These are phyloP conservation scores for Yarrowia yakushimensis DNA, from an alignment of 805 yeast species.

Conservation along the genomic window DNA sequence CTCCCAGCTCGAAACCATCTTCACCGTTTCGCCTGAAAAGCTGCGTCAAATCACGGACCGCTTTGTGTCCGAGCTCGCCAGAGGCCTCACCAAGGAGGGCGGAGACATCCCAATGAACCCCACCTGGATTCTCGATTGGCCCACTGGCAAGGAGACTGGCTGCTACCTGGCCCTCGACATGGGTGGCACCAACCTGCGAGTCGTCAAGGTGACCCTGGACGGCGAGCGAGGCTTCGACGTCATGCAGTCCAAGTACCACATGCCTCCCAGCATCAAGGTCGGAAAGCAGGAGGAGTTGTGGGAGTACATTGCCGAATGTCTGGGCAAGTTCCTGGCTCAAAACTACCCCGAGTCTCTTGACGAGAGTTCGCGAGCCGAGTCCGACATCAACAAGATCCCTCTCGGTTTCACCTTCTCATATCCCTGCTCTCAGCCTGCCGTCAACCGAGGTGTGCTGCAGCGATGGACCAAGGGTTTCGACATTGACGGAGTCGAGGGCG, in stretches of 20 bases:
- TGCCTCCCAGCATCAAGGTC: conserved; percentile 76
- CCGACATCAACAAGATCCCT: conserved; percentile 53
- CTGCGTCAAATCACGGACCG: conserved; percentile 67
- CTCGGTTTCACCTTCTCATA: conserved; percentile 94
- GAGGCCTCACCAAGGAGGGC: conserved; percentile 67
- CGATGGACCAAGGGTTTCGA: conserved; percentile 98
- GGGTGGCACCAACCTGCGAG: conserved; percentile 97
- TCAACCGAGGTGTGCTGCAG: conserved; percentile 82
- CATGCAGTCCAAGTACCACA: conserved; percentile 76
- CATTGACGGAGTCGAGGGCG: conserved; percentile 88
- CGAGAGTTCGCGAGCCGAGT: too few relatives aligned
- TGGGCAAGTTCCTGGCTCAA: conserved; percentile 65
- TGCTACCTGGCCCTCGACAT: conserved; percentile 88
- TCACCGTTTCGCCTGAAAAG: conserved; percentile 59
- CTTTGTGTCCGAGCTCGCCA: conserved; percentile 73
- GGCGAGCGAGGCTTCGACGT: conserved; percentile 85
- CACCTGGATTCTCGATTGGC: conserved; percentile 92
- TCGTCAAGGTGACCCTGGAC: conserved; percentile 76
- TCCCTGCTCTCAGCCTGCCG: conserved; percentile 71
- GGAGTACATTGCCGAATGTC: conserved; percentile 79
- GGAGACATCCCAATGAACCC: conserved; percentile 96
- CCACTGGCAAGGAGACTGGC: conserved; percentile 89
- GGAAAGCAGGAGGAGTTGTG: conserved; percentile 75
- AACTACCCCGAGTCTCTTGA: conserved; percentile 54
- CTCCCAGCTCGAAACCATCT: conserved; percentile 53